A percentile compares a stretch with the other conserved stretches of the same genome.
Evolutionary conservation across 2,329 filamentous ascomycete genomes (phyloP).

Genomic region (Fusarium duplospermum): DNA sequence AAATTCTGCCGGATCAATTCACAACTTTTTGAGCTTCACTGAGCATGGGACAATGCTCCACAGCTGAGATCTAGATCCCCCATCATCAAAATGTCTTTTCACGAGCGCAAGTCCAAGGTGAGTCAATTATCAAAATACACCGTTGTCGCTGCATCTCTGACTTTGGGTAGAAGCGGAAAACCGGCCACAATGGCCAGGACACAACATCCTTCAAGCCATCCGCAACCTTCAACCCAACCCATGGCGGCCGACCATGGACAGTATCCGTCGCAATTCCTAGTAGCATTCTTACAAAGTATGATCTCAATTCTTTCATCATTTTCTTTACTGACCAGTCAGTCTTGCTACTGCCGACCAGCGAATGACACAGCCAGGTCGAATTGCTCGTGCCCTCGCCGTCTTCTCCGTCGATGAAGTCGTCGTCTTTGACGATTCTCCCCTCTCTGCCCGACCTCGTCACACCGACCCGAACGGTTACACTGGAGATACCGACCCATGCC

Average conservation of each 20-base stretch:
- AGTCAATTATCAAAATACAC: background rate
- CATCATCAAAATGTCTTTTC: constrained; percentile 46
- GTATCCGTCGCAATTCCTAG: constrained; percentile 82
- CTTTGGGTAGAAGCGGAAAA: constrained; percentile 62
- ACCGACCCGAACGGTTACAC: constrained; percentile 69
- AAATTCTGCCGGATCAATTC: constrained; percentile 46
- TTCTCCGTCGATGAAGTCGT: constrained; percentile 89
- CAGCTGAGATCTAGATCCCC: background rate
- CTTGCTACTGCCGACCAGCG: constrained; percentile 80
- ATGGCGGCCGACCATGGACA: constrained; percentile 75
- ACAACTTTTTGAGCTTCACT: constrained; percentile 36
- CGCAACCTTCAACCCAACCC: constrained; percentile 73
- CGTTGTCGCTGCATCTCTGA: background rate
- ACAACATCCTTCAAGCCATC: constrained; percentile 72
- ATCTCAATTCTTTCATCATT: background rate
- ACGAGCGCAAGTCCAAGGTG: constrained; percentile 50
- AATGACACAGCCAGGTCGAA: constrained; percentile 76
- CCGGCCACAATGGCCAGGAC: constrained; percentile 53
- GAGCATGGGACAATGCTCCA: constrained; percentile 4
- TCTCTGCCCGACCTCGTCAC: constrained; percentile 56
- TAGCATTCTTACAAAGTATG: constrained; percentile 80
- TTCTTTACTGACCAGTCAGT: constrained; percentile 54
- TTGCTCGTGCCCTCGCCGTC: constrained; percentile 84
- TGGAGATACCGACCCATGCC: constrained; percentile 78
- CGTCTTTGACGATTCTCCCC: constrained; percentile 78